These are phyloP conservation scores for Epichloe uncinata DNA, from an alignment of 2,329 filamentous ascomycete species.

Conservation along the genomic window DNA sequence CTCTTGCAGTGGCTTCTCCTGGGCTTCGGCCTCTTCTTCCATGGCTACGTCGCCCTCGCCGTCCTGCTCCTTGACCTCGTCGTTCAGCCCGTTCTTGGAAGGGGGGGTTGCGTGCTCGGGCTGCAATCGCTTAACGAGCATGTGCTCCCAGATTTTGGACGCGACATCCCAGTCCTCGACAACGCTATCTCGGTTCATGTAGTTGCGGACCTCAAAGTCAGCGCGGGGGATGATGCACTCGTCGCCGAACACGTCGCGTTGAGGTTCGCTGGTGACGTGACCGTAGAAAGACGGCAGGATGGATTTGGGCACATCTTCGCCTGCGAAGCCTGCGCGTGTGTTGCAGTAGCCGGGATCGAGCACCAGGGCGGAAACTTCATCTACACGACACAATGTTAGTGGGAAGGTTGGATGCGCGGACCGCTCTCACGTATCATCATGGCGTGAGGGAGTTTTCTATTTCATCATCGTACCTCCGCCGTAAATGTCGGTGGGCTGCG, in stretches of 20 bases:
- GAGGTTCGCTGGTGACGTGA: constrained; percentile 30
- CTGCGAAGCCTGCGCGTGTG: constrained; percentile 89
- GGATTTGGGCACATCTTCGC: constrained; percentile 93
- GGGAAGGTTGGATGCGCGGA: neutral
- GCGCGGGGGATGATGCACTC: constrained; percentile 69
- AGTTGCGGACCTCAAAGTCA: constrained; percentile 76
- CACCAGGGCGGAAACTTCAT: constrained; percentile 94
- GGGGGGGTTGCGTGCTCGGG: constrained; percentile 62
- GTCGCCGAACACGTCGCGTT: constrained; percentile 68
- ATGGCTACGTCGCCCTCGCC: constrained; percentile 47
- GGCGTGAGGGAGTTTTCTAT: neutral
- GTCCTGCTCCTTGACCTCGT: constrained; percentile 47
- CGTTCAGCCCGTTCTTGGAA: constrained; percentile 66
- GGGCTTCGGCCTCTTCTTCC: constrained; percentile 35
- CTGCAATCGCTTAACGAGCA: constrained; percentile 78
- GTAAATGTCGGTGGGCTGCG: constrained; percentile 48
- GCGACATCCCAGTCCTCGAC: constrained; percentile 97
- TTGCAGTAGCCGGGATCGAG: constrained; percentile 89
- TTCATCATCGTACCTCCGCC: constrained; percentile 38
- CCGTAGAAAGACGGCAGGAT: constrained; percentile 87
- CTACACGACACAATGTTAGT: constrained; percentile 30
- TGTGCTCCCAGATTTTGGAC: constrained; percentile 80
- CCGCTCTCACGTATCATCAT: too few relatives aligned
- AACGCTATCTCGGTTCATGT: constrained; percentile 76
- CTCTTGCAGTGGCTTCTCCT: constrained; percentile 75